A percentile compares a stretch with the other conserved stretches of the same genome.
Evolutionary conservation across 2,329 filamentous ascomycete species (phyloP).

Genomic region (Aspergillaceae sp.): DNA sequence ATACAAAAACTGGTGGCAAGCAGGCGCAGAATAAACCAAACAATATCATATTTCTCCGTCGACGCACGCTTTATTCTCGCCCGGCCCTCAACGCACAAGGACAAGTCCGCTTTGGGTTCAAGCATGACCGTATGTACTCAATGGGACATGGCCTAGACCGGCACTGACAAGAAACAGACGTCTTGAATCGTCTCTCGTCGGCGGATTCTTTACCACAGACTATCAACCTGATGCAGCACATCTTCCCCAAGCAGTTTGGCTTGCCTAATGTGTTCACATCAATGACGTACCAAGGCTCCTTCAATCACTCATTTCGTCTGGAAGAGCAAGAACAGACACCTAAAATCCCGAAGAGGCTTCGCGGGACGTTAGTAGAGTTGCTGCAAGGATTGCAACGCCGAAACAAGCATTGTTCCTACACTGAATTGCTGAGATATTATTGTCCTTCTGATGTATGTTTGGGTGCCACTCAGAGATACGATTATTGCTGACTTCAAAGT

Average conservation of each 20-base stretch:
- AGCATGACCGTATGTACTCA: constrained; percentile 62
- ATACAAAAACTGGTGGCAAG: neutral
- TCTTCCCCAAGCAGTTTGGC: constrained; percentile 85
- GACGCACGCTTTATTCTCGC: constrained; percentile 76
- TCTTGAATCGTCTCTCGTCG: constrained; percentile 61
- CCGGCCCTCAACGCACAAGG: constrained; percentile 62
- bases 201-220: constrained; percentile 44
- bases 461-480: neutral
- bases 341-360: constrained; percentile 45
- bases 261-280: constrained; percentile 89
- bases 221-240: constrained; percentile 73
- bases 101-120: constrained; percentile 62
- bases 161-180: constrained; percentile 47
- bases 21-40: constrained; percentile 27
- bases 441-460: constrained; percentile 52
- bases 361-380: constrained; percentile 52
- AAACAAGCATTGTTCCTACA: constrained; percentile 69
- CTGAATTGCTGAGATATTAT: constrained; percentile 68
- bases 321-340: constrained; percentile 1
- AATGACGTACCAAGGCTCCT: constrained; percentile 51
- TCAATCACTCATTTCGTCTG: constrained; percentile 78
- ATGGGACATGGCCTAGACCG: neutral
- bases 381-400: constrained; percentile 60
- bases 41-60: constrained; percentile 67
- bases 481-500: constrained; percentile 12